Conservation (phyloP, 139 green algal genomes). For the Picochlorum costavermella region DNA sequence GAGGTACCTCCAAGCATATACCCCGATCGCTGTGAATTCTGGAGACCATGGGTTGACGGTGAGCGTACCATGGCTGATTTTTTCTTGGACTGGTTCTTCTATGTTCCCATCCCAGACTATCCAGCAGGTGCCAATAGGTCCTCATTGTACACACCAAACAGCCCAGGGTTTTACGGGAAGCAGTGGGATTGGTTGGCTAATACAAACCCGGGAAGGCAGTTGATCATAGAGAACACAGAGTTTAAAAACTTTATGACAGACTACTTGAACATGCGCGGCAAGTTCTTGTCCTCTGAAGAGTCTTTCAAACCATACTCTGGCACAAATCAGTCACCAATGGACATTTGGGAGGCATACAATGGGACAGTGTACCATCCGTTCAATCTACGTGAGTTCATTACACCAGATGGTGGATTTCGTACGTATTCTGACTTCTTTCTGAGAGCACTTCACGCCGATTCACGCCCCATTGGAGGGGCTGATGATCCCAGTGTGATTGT, state of each 20-base stretch:
- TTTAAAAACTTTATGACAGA: slow-evolving; percentile 3
- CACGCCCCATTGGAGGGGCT: slow-evolving; percentile 1
- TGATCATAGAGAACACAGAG: not conserved
- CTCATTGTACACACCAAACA: not conserved
- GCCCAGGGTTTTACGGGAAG: slow-evolving; percentile 1
- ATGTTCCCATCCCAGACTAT: slow-evolving; percentile 1
- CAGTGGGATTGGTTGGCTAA: not conserved
- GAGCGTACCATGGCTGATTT: slow-evolving; percentile 1
- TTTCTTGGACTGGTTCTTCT: slow-evolving; percentile 6
- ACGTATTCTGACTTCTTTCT: slow-evolving; percentile 4
- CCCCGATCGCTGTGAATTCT: not conserved
- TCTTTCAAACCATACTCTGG: slow-evolving; percentile 3
- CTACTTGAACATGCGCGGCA: slow-evolving; percentile 2
- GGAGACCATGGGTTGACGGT: slow-evolving; percentile 1
- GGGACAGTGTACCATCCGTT: not conserved
- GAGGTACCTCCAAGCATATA: slow-evolving; percentile 3
- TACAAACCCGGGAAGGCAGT: slow-evolving; percentile 3
- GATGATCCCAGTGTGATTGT: slow-evolving; percentile 2
- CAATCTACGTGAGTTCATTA: not conserved
- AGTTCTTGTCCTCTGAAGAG: slow-evolving; percentile 2
- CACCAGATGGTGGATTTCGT: slow-evolving; percentile 1
- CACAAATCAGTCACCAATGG: slow-evolving; percentile 3
- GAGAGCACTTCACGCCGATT: not conserved
- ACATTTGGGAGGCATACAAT: not conserved
- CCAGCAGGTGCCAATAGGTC: slow-evolving; percentile 1